phyloP scores from a whole-genome alignment of 208 protist genomes.

The Leishmania martiniquensis region DNA sequence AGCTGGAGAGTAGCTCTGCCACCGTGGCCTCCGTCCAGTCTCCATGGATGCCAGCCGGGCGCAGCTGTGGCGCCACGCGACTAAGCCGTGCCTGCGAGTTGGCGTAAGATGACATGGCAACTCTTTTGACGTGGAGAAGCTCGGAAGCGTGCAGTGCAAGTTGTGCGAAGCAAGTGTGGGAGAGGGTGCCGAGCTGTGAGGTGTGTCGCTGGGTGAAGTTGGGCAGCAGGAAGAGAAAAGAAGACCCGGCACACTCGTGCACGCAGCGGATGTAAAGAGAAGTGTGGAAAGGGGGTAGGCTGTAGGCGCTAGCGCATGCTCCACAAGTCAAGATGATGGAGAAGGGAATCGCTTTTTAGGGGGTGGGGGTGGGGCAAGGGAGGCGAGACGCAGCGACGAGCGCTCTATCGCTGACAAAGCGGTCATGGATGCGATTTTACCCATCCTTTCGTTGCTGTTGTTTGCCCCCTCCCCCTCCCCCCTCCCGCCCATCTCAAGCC shows the following conservation, averaged over 20 bases:
- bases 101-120: slow-evolving; percentile 35
- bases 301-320: not conserved
- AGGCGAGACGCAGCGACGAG: not conserved
- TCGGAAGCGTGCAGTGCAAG: not conserved
- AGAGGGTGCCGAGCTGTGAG: not conserved
- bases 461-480: too few relatives aligned
- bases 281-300: too few relatives aligned
- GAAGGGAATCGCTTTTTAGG: not conserved
- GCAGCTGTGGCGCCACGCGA: slow-evolving; percentile 78
- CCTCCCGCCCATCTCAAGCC: not conserved
- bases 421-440: not conserved
- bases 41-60: slow-evolving; percentile 62
- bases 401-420: not conserved
- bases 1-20: slow-evolving; percentile 70
- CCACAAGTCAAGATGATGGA: not conserved
- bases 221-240: not conserved
- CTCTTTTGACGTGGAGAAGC: not conserved
- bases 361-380: not conserved
- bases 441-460: too few relatives aligned
- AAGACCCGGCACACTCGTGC: not conserved
- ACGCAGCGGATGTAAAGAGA: not conserved
- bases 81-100: slow-evolving; percentile 49
- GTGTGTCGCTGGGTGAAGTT: not conserved
- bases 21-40: slow-evolving; percentile 48
- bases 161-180: slow-evolving; percentile 1